phyloP scores from a whole-genome alignment of 2,329 filamentous ascomycete species.

The Thielaviopsis musarum region DNA sequence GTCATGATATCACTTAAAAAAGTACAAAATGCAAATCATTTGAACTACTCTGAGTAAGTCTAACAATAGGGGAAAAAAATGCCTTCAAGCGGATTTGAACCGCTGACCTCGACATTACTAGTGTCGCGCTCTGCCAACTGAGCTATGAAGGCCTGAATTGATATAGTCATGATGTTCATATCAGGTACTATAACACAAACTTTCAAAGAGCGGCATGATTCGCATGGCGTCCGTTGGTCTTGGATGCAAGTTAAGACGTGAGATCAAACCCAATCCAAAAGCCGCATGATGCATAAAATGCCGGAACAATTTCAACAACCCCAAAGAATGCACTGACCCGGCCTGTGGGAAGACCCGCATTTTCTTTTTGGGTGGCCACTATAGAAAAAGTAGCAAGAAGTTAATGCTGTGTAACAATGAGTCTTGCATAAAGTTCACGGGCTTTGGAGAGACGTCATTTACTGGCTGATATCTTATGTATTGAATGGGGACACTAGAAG shows the following conservation, averaged over 20 bases:
- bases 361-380: not conserved
- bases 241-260: too few species aligned
- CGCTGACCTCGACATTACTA: conserved; percentile 12
- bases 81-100: conserved; percentile 13
- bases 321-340: too few species aligned
- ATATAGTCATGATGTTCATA: too few species aligned
- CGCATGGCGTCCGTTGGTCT: too few species aligned
- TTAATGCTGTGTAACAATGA: not conserved
- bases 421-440: too few species aligned
- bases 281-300: not conserved
- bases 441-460: too few species aligned
- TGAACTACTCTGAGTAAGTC: too few species aligned
- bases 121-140: conserved; percentile 12
- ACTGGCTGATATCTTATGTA: too few species aligned
- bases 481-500: too few species aligned
- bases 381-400: not conserved
- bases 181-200: not conserved
- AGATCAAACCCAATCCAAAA: too few species aligned
- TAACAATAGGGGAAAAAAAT: not conserved
- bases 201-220: not conserved
- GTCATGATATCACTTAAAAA: not conserved
- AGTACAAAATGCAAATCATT: not conserved
- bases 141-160: conserved; percentile 10
- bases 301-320: too few species aligned
- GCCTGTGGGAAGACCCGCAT: not conserved